Base-by-base conservation (phyloP, 352 stramenopile genomes). In the Globisporangium orthogonon region DNA sequence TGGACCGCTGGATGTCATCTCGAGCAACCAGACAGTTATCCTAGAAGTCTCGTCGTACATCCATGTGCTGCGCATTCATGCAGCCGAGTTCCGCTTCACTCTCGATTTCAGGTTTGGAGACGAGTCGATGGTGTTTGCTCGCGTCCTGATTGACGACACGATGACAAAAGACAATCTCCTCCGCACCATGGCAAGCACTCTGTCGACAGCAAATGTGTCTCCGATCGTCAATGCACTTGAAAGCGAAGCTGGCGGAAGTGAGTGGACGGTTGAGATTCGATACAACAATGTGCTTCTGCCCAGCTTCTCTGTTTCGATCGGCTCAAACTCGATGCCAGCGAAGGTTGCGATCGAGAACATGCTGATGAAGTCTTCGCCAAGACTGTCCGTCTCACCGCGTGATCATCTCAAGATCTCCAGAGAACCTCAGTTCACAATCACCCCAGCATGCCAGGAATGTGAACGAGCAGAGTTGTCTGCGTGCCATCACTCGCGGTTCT, bases 261-360 rank as follows among this genome's bases (percentile, higher is more conserved):
- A 62, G 33, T 57, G 39, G 52, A 65, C 53, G 10, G 39, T 69
- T 11, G 53, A 50, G 10, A 51, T 69, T 10, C 58, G 52, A 9
- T 69, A 69, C 28, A 47, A 18, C 17, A 58, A 55, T 3, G 58
- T 55, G 13, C 28, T 65, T n/a, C n/a, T 69, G 7, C 50, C 58
- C 4, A 35, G 48, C 1, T 69, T 69, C 58, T 56, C 43, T 0
- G 52, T 65, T 35, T 9, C 10, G 3, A 54, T 69, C 2, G 33
- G 17, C 10, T n/a, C 3, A 3, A 29, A 44, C 7, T 47, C 62
- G 0, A 18, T 40, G n/a, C 62, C 58, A 2, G 2, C 14, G 18
- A 52, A 30, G 18, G 28, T 41, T 2, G 45, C 14, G 14, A 61
- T 69, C 13, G 48, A 65, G n/a, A 52, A 69, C 11, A 47, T 65